Evolutionary conservation across 2,329 filamentous ascomycete species (phyloP).

Genomic region (Colletotrichum sp.): DNA sequence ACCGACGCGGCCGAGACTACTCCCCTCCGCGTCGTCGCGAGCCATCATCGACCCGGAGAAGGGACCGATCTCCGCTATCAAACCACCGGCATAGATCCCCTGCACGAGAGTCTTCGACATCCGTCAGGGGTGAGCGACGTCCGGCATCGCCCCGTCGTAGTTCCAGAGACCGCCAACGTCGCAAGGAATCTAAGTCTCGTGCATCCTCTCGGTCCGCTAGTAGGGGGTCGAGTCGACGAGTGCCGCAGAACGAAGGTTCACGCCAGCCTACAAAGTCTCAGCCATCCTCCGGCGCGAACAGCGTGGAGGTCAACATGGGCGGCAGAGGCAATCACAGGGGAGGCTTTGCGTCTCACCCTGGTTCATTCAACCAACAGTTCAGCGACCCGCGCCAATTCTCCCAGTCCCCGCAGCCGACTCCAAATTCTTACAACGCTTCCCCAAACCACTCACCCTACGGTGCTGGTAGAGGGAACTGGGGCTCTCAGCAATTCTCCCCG

Average conservation of each 20-base stretch:
- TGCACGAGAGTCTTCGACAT: not conserved
- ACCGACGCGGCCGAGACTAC: conserved; percentile 6
- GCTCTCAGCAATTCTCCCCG: conserved; percentile 46
- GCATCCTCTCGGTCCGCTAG: conserved; percentile 17
- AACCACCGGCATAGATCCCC: conserved; percentile 5
- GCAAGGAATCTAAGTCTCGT: conserved; percentile 2
- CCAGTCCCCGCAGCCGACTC: conserved; percentile 63
- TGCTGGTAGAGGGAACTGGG: conserved; percentile 57
- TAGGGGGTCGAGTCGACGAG: conserved; percentile 14
- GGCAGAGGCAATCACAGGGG: conserved; percentile 35
- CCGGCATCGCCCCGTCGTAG: conserved; percentile 8
- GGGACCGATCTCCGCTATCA: conserved; percentile 12
- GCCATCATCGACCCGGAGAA: conserved; percentile 1
- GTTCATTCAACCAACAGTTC: conserved; percentile 38
- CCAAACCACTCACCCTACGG: conserved; percentile 69
- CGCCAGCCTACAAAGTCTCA: conserved; percentile 10
- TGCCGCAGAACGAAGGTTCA: conserved; percentile 9
- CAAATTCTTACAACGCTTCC: conserved; percentile 58
- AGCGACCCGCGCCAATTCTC: conserved; percentile 50
- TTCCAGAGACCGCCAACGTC: conserved; percentile 10
- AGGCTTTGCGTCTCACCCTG: conserved; percentile 33
- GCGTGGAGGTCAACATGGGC: conserved; percentile 39
- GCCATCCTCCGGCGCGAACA: conserved; percentile 37
- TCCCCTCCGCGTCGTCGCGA: conserved; percentile 9
- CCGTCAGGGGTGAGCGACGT: not conserved